These are phyloP conservation scores for Colletotrichum sp. DNA, from an alignment of 2,329 filamentous ascomycete species.

Conservation along the genomic window DNA sequence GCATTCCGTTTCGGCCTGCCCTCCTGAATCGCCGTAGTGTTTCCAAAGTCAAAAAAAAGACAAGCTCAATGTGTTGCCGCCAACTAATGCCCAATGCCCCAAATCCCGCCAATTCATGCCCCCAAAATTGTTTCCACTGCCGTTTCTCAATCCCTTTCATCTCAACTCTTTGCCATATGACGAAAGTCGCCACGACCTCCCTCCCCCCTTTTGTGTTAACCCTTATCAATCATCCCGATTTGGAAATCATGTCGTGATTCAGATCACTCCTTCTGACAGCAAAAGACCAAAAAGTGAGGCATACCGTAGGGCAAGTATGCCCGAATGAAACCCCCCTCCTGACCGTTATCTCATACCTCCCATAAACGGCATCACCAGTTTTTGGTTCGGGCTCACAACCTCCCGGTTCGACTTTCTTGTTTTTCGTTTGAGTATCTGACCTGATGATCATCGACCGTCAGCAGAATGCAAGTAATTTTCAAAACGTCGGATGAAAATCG, in stretches of 20 bases:
- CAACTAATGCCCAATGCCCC: neutral
- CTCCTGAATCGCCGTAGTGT: neutral
- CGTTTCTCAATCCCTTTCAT: neutral
- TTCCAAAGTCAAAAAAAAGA: neutral
- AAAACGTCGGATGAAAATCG: constrained; percentile 2
- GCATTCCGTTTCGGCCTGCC: neutral
- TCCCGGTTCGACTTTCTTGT: constrained; percentile 17
- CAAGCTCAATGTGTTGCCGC: neutral
- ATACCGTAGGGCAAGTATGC: neutral
- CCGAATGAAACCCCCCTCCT: neutral
- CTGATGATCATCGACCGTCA: neutral
- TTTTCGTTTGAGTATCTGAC: neutral
- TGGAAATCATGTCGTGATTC: neutral
- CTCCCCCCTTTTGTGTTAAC: neutral
- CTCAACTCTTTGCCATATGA: neutral
- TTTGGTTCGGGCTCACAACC: neutral
- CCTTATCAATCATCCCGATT: neutral
- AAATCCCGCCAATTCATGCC: neutral
- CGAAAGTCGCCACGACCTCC: neutral
- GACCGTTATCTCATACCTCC: neutral
- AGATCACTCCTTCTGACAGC: neutral
- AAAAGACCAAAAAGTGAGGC: neutral
- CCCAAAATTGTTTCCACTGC: neutral
- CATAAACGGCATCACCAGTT: neutral
- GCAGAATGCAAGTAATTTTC: neutral